phyloP scores from a whole-genome alignment of 352 stramenopile species.

The Sclerospora graminicola region DNA sequence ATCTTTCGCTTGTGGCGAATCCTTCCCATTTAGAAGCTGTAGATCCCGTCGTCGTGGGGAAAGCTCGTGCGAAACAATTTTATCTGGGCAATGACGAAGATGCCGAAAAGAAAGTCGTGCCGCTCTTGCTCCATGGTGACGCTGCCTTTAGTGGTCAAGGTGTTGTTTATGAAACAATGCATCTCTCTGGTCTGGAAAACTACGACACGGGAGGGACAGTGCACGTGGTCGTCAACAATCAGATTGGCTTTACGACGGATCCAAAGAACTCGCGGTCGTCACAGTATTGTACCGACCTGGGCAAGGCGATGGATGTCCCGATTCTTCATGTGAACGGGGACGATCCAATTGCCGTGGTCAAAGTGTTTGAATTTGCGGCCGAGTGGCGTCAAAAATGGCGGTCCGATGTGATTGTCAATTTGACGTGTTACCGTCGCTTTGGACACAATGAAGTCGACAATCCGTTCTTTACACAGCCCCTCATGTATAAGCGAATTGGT shows the following conservation, averaged over 20 bases:
- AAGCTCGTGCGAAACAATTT: conserved; percentile 94
- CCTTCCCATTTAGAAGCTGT: conserved; percentile 96
- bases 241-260: conserved; percentile 96
- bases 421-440: conserved; percentile 95
- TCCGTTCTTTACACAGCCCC: conserved; percentile 96
- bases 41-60: conserved; percentile 93
- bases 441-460: conserved; percentile 99
- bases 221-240: conserved; percentile 98
- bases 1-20: conserved; percentile 95
- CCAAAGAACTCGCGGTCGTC: conserved; percentile 90
- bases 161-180: conserved; percentile 98
- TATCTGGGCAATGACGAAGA: conserved; percentile 89
- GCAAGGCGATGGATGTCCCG: conserved; percentile 93
- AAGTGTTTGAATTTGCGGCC: conserved; percentile 85
- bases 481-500: conserved; percentile 94
- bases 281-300: conserved; percentile 93
- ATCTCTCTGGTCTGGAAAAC: conserved; percentile 87
- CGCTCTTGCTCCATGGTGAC: conserved; percentile 95
- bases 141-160: conserved; percentile 94
- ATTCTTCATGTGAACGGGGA: conserved; percentile 93
- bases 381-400: conserved; percentile 70
- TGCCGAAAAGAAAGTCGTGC: conserved; percentile 84
- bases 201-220: conserved; percentile 95
- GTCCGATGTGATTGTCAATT: conserved; percentile 95
- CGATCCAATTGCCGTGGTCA: conserved; percentile 86